Percentiles rank a stretch among this genome's conserved stretches.
These are phyloP conservation scores for Epichloe typhina DNA, from an alignment of 2,329 filamentous ascomycete genomes.

Conservation along the genomic window DNA sequence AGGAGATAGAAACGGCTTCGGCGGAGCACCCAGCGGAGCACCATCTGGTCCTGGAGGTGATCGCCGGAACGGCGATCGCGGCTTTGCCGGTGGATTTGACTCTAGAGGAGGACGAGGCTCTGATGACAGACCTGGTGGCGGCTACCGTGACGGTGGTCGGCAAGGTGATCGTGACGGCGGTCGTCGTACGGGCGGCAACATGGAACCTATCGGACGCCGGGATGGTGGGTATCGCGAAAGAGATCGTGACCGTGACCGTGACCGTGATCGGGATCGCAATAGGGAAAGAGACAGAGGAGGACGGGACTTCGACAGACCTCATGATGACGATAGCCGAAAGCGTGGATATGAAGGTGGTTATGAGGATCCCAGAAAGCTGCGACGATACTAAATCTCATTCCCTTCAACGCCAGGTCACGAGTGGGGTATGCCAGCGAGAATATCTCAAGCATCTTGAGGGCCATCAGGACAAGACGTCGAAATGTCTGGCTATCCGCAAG, in stretches of 20 bases:
- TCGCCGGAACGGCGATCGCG: slow-evolving; percentile 27
- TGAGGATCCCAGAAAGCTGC: slow-evolving; percentile 61
- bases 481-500: not conserved
- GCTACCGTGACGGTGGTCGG: slow-evolving; percentile 29
- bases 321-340: slow-evolving; percentile 48
- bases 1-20: slow-evolving; percentile 32
- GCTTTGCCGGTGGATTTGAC: slow-evolving; percentile 38
- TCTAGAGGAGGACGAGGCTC: slow-evolving; percentile 40
- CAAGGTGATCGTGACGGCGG: slow-evolving; percentile 17
- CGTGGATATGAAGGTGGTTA: slow-evolving; percentile 65
- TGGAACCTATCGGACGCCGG: slow-evolving; percentile 64
- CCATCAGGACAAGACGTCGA: not conserved
- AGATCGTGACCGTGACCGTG: slow-evolving; percentile 41
- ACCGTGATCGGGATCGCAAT: slow-evolving; percentile 26
- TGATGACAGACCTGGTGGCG: slow-evolving; percentile 41
- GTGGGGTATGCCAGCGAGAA: not conserved
- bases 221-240: slow-evolving; percentile 41
- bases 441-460: not conserved
- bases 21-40: slow-evolving; percentile 37
- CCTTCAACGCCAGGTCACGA: not conserved
- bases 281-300: slow-evolving; percentile 15
- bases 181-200: slow-evolving; percentile 60
- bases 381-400: slow-evolving; percentile 39
- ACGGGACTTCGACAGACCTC: slow-evolving; percentile 36
- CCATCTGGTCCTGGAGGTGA: slow-evolving; percentile 45